Evolutionary conservation across 768 basidiomycete species (phyloP), one percentile per base, ranked within the genome.

Genomic region (Hygrocybe coccinea): DNA sequence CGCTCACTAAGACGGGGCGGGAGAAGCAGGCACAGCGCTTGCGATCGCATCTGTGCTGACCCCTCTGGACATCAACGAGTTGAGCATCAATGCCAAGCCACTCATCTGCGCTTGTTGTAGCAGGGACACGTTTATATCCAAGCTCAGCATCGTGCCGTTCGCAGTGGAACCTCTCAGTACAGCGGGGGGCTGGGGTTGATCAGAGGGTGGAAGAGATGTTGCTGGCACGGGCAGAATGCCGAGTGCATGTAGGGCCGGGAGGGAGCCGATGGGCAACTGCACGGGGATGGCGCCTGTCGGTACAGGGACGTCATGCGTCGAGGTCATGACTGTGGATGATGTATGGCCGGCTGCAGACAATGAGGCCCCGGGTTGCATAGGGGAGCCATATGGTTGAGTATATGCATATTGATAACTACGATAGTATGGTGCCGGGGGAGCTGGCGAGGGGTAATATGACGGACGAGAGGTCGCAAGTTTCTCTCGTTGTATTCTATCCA

Each of bases 51-150:
- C 33, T 35, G 48, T 33, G 22, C 12, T 38, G n/a, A 41, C 41
- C 24, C 52, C 41, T 44, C 52, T 43, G 10, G 52, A 43, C 76
- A 87, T 84, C 59, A 90, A 67, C 2, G 85, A 82, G 67, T 87
- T 89, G 58, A 91, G 68, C 10, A 91, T 73, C 59, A 85, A 72
- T 17, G 86, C 86, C 60, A 90, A 62, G 12, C 87, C 87, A 64
- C 78, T 87, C 83, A 87, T 85, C 63, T 91, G 89, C n/a, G 80
- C 74, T 15, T 82, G 76, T 67, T 89, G 85, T 53, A 92, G 73
- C 17, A 85, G 69, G 14, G 84, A 83, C 25, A 90, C 82, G 57
- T 91, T 90, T 64, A 92, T 87, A 59, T 91, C 89, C 52, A 92
- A 71, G 64, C 79, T 86, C 56, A 90, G 68, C 76, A 86, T 83